Evolutionary conservation across 495 filamentous ascomycete species (phyloP), one percentile per base, ranked within the genome.

Genomic region (Penicillium chermesinum): DNA sequence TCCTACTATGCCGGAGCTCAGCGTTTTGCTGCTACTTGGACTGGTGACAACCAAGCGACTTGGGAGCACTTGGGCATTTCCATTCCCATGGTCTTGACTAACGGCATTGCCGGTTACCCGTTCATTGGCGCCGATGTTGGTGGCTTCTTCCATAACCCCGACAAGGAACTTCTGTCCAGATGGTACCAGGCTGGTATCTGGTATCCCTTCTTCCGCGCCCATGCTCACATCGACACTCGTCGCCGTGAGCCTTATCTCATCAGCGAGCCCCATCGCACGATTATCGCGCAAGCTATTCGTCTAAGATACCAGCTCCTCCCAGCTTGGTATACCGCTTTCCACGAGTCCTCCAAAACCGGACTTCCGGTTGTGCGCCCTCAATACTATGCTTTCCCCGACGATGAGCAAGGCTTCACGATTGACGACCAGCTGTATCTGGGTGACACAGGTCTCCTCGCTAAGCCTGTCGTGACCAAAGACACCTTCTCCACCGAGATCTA

Each of bases 151-250:
- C 89, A 93, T 41, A 96, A 98, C 67, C 93, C 93, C 0, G 83
- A 82, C 50, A 89, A 89, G 60, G 91, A 97, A 45, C 81, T 98
- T 7, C 74, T 91, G 43, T 87, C 87, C 3, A 83, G 93, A 21
- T 98, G 94, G 93, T 98, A 95, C 66, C 93, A 98, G 66, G 81
- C 89, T 33, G 94, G 93, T 44, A 88, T 88, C 34, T 98, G 95
- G 81, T 97, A 97, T 64, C 93, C 93, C 16, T 98, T 97, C 77
- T 95, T 96, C 85, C 86, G 93, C 34, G 93, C 79, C n/a, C 93
- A 98, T 59, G 93, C 93, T 14, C 93, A 98, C 63, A 96, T 96
- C 52, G 93, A 97, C 58, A 85, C 91, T 39, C 87, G 93, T 18
- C 85, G 93, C 10, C 84, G 93, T 32, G 93, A 98, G 73, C 93